A percentile compares a stretch with the other conserved stretches of the same genome.
These are phyloP conservation scores for Aspergillus candidus DNA, from an alignment of 2,329 filamentous ascomycete genomes.

Conservation along the genomic window DNA sequence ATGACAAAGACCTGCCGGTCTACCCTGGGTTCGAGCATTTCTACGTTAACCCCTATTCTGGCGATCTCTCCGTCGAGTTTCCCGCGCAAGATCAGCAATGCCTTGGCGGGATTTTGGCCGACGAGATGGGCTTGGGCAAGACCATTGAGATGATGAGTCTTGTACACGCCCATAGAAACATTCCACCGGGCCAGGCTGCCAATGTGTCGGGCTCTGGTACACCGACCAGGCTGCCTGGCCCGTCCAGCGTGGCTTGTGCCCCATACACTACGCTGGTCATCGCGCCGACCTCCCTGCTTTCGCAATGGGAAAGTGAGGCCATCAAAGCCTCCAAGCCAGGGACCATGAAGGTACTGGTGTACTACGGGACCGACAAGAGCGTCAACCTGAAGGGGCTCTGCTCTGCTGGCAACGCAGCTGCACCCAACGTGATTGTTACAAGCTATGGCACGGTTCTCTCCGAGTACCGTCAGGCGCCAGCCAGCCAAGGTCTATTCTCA, in stretches of 20 bases:
- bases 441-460: constrained; percentile 90
- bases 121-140: constrained; percentile 96
- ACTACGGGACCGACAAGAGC: constrained; percentile 84
- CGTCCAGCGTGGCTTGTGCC: constrained; percentile 56
- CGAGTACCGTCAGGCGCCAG: constrained; percentile 70
- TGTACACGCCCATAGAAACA: constrained; percentile 73
- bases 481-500: constrained; percentile 56
- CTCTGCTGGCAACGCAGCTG: constrained; percentile 65
- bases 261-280: constrained; percentile 89
- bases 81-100: constrained; percentile 93
- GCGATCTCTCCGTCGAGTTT: constrained; percentile 85
- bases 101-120: constrained; percentile 83
- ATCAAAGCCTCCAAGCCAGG: constrained; percentile 82
- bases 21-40: constrained; percentile 66
- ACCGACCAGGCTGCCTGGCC: constrained; percentile 57
- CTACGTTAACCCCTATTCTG: constrained; percentile 95
- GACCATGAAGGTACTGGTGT: constrained; percentile 76
- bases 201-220: constrained; percentile 46
- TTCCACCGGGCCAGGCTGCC: constrained; percentile 32
- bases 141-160: constrained; percentile 98
- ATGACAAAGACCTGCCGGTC: constrained; percentile 66
- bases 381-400: constrained; percentile 74
- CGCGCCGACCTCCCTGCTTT: constrained; percentile 93
- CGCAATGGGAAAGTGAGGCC: constrained; percentile 95
- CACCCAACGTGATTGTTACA: constrained; percentile 87